Evolutionary conservation across 257 asterid genomes (phyloP).

Genomic region (Coffea eugenioides): DNA sequence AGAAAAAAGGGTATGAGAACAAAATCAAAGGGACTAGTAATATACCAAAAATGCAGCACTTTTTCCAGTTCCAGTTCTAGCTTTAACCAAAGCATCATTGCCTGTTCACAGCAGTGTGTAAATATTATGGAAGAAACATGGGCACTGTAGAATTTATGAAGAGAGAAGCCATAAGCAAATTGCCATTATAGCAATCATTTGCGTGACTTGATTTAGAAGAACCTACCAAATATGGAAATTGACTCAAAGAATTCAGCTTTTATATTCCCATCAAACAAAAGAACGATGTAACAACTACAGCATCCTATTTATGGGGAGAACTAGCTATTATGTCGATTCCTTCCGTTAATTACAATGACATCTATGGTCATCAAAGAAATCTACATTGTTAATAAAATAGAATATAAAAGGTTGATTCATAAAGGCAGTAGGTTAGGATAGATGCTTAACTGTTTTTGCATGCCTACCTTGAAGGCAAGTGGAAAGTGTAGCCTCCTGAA

Average conservation of each 20-base stretch:
- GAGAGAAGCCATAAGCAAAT: not conserved
- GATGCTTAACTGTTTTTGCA: not conserved
- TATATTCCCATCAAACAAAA: not conserved
- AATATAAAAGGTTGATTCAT: not conserved
- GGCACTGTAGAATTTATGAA: slow-evolving; percentile 1
- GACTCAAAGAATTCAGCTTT: not conserved
- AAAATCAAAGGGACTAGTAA: slow-evolving; percentile 13
- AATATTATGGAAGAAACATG: not conserved
- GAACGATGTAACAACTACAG: not conserved
- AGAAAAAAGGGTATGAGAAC: slow-evolving; percentile 11
- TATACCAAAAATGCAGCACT: slow-evolving; percentile 89
- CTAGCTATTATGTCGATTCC: not conserved
- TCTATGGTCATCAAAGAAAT: not conserved
- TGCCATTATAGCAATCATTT: not conserved
- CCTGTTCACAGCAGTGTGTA: slow-evolving; percentile 39
- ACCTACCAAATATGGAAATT: not conserved
- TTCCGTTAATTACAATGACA: not conserved
- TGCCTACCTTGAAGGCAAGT: slow-evolving; percentile 71
- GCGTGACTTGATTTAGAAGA: not conserved
- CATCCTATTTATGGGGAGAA: not conserved
- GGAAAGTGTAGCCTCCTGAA: slow-evolving; percentile 85
- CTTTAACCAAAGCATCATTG: slow-evolving; percentile 84
- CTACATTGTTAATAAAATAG: not conserved
- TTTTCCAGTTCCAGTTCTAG: slow-evolving; percentile 95
- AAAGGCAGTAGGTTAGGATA: not conserved